Conservation (phyloP, 306 rosid genomes). For the Lablab purpureus region DNA sequence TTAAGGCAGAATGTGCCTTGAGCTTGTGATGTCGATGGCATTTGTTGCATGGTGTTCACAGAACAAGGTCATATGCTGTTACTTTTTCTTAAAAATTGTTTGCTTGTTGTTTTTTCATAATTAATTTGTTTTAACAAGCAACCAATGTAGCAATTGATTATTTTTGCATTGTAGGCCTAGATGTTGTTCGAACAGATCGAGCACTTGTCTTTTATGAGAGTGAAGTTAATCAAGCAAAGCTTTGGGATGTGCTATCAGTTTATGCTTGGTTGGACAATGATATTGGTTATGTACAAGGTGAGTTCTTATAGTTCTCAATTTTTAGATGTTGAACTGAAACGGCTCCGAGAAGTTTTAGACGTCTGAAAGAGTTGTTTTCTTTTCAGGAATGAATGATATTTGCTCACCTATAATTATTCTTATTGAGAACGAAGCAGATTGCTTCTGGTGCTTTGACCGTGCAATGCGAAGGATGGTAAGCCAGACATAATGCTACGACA, state of each 20-base stretch:
- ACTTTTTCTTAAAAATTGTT: neutral
- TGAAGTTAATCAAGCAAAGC: slow-evolving; percentile 86
- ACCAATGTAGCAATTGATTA: slow-evolving; percentile 45
- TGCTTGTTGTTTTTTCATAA: slow-evolving; percentile 20
- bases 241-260: slow-evolving; percentile 85
- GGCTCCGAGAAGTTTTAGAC: slow-evolving; percentile 42
- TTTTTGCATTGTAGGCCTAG: slow-evolving; percentile 73
- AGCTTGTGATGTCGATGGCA: slow-evolving; percentile 22
- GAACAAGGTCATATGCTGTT: slow-evolving; percentile 32
- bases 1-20: slow-evolving; percentile 23
- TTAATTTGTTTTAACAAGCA: slow-evolving; percentile 38
- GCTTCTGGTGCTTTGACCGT: slow-evolving; percentile 93
- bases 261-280: slow-evolving; percentile 92
- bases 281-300: slow-evolving; percentile 96
- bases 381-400: slow-evolving; percentile 96
- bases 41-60: slow-evolving; percentile 5
- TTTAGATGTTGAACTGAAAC: slow-evolving; percentile 32
- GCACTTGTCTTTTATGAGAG: slow-evolving; percentile 82
- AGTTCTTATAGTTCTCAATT: slow-evolving; percentile 22
- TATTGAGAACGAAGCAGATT: slow-evolving; percentile 84
- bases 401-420: slow-evolving; percentile 91
- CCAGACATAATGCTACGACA: slow-evolving; percentile 7
- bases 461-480: slow-evolving; percentile 97
- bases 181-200: slow-evolving; percentile 90
- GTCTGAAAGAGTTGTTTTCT: slow-evolving; percentile 37